Evolutionary conservation across 345 rosid genomes (phyloP).

Genomic region (Populus pruinosa): DNA sequence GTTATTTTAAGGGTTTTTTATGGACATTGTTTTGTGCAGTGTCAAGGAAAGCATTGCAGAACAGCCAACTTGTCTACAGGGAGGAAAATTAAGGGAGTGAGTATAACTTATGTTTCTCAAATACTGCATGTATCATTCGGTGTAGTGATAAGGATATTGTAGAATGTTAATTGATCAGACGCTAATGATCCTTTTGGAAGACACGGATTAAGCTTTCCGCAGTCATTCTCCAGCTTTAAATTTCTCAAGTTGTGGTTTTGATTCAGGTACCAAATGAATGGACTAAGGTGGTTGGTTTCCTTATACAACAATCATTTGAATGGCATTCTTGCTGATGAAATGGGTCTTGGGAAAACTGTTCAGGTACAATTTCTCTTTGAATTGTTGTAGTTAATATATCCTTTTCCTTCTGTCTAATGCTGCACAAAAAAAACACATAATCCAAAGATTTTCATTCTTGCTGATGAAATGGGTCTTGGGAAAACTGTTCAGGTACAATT

Average conservation of each 20-base stretch:
- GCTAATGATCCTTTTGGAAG: background rate
- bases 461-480: constrained; percentile 99
- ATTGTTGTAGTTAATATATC: constrained; percentile 3
- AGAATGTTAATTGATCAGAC: background rate
- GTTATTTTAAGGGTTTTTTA: background rate
- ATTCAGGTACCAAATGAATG: constrained; percentile 91
- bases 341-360: constrained; percentile 98
- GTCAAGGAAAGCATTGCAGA: constrained; percentile 77
- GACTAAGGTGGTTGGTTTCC: constrained; percentile 88
- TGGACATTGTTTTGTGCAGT: constrained; percentile 45
- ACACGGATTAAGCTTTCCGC: background rate
- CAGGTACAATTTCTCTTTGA: constrained; percentile 46
- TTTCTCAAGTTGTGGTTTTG: constrained; percentile 15
- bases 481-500: constrained; percentile 83
- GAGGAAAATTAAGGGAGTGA: constrained; percentile 93
- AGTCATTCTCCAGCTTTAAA: constrained; percentile 4
- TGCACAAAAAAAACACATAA: background rate
- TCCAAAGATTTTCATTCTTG: constrained; percentile 32
- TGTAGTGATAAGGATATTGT: background rate
- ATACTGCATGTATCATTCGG: background rate
- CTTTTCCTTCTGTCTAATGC: constrained; percentile 1
- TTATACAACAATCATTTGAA: constrained; percentile 82
- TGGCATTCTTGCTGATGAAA: constrained; percentile 96
- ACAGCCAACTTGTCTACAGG: constrained; percentile 65
- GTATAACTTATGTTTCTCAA: constrained; percentile 24